A percentile compares a stretch with the other conserved stretches of the same genome.
Conservation (phyloP, 345 rosid species). For the Bruguiera sexangula region DNA sequence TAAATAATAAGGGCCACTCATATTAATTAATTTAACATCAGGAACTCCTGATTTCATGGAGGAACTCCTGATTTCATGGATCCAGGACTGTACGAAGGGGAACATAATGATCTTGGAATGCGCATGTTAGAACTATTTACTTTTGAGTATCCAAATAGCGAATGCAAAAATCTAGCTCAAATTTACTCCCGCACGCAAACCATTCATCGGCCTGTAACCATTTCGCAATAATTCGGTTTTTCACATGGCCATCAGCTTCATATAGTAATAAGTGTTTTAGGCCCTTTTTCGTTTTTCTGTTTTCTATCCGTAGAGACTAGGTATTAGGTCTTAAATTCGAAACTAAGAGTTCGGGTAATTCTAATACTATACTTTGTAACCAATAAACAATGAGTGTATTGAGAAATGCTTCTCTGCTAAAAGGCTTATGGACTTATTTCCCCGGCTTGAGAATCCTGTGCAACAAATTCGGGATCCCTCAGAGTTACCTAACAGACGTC, state of each 20-base stretch:
- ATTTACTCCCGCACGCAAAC: conserved; percentile 67
- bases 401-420: conserved; percentile 73
- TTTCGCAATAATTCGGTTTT: not conserved
- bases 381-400: conserved; percentile 33
- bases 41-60: too few relatives aligned
- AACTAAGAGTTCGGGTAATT: too few relatives aligned
- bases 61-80: conserved; percentile 97
- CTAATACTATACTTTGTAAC: too few relatives aligned
- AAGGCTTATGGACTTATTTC: conserved; percentile 73
- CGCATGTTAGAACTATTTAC: conserved; percentile 89
- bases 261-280: not conserved
- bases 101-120: conserved; percentile 89
- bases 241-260: not conserved
- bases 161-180: conserved; percentile 88
- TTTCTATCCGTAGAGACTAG: too few relatives aligned
- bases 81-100: conserved; percentile 82
- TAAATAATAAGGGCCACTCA: too few relatives aligned
- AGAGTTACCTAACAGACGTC: conserved; percentile 6
- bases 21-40: too few relatives aligned
- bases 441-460: conserved; percentile 33
- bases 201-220: not conserved
- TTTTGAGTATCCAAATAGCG: conserved; percentile 73
- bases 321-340: too few relatives aligned
- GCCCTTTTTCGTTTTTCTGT: too few relatives aligned
- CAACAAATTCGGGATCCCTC: conserved; percentile 61